These are phyloP conservation scores for Tarenaya hassleriana DNA, from an alignment of 345 rosid genomes.

Conservation along the genomic window DNA sequence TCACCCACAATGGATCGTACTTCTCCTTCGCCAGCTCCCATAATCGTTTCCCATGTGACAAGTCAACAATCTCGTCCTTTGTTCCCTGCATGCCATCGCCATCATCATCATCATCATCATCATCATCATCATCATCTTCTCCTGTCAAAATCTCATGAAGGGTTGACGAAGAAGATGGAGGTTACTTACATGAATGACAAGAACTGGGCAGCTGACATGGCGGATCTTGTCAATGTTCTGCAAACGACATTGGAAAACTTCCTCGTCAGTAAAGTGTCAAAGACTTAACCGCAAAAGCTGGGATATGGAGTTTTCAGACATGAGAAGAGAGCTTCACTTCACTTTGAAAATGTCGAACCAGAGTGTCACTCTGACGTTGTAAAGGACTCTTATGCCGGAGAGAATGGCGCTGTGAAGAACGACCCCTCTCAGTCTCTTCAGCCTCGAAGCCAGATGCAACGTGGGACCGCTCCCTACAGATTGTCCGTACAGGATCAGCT, in stretches of 20 bases:
- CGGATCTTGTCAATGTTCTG: conserved; percentile 99
- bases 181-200: conserved; percentile 87
- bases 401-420: conserved; percentile 97
- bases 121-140: too few relatives aligned
- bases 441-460: conserved; percentile 67
- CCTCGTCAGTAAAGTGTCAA: too few relatives aligned
- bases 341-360: conserved; percentile 95
- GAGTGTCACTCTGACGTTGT: conserved; percentile 88
- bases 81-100: conserved; percentile 61
- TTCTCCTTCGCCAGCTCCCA: conserved; percentile 94
- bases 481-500: conserved; percentile 82
- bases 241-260: conserved; percentile 10
- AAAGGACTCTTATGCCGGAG: conserved; percentile 88
- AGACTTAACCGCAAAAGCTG: conserved; percentile 17
- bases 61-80: conserved; percentile 78
- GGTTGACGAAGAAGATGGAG: not conserved
- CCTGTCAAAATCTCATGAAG: conserved; percentile 13
- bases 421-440: conserved; percentile 67
- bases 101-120: too few relatives aligned
- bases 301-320: too few relatives aligned
- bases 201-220: conserved; percentile 75
- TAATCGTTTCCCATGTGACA: conserved; percentile 78
- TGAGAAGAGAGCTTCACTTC: too few relatives aligned
- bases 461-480: conserved; percentile 99
- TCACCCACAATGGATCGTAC: conserved; percentile 91